Evolutionary conservation across 176 grass and related monocot species (phyloP).

Genomic region (Poa annua): DNA sequence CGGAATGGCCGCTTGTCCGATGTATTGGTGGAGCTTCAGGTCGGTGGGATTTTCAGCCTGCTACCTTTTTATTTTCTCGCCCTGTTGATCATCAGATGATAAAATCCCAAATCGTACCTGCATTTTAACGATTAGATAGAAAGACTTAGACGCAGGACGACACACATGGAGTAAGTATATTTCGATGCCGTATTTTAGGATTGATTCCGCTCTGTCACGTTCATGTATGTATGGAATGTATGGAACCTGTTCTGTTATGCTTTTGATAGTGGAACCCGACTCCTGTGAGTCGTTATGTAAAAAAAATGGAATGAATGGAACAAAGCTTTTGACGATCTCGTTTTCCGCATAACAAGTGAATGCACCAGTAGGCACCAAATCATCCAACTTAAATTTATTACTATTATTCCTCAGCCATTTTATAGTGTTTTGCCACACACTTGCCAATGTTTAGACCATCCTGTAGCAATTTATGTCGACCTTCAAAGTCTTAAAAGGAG

Average conservation of each 20-base stretch:
- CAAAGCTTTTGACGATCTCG: not conserved
- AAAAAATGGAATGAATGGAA: not conserved
- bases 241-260: too few species aligned
- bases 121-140: not conserved
- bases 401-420: not conserved
- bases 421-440: not conserved
- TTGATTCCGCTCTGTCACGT: not conserved
- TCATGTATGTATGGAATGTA: not conserved
- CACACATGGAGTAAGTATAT: too few species aligned
- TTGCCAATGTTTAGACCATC: not conserved
- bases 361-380: not conserved
- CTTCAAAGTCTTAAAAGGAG: constrained; percentile 2
- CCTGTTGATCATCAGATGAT: not conserved
- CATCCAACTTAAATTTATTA: not conserved
- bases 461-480: not conserved
- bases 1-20: constrained; percentile 88
- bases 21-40: constrained; percentile 80
- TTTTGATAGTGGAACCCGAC: too few species aligned
- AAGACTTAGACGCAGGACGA: not conserved
- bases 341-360: not conserved
- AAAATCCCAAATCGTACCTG: not conserved
- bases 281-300: too few species aligned
- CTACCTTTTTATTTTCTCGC: not conserved
- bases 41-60: constrained; percentile 29
- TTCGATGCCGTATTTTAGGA: not conserved